Base-by-base conservation (phyloP, 495 filamentous ascomycete species). In the Daldinia vernicosa region DNA sequence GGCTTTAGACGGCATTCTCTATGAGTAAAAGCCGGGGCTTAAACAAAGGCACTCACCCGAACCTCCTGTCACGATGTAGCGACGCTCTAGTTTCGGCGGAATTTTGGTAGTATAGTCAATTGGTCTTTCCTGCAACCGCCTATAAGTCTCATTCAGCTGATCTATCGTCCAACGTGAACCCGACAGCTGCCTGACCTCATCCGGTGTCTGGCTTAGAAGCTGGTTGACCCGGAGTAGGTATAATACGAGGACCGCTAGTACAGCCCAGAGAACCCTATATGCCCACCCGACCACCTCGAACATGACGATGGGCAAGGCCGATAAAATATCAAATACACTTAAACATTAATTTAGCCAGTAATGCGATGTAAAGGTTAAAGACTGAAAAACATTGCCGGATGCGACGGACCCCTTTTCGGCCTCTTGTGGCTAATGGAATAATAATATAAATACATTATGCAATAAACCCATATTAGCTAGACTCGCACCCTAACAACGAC, bases 61-160 rank as follows among this genome's bases (percentile, higher is more conserved):
- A 54, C 87, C 87, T 17, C 87, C 86, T 22, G 86, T 85, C 47
- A 89, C 77, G 28, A 89, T 74, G 61, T 89, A 89, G 9, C 86
- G 83, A 11, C 87, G 80, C 9, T 82, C 77, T 52, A 87, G 80
- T 68, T 84, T 87, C 7, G 83, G 84, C 0, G 86, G 87, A 30
- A 89, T 75, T 39, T 78, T 81, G 35, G 80, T 70, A 2, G 76
- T 78, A 56, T 85, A 82, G 60, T 84, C 81, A 43, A 87, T 75
- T 0, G 84, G 85, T 1, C 63, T 69, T 11, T 79, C 66, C 33
- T 83, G 56, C 22, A 80, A 73, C 37, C 77, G 77, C 60, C 82
- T 59, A 66, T 85, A 88, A 0, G 82, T 83, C 11, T 76, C 70
- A 61, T 77, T 78, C 45, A 89, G 80, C 30, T 84, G 79, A 4